Evolutionary conservation across 345 rosid species (phyloP).

Genomic region (Erodium maritimum): DNA sequence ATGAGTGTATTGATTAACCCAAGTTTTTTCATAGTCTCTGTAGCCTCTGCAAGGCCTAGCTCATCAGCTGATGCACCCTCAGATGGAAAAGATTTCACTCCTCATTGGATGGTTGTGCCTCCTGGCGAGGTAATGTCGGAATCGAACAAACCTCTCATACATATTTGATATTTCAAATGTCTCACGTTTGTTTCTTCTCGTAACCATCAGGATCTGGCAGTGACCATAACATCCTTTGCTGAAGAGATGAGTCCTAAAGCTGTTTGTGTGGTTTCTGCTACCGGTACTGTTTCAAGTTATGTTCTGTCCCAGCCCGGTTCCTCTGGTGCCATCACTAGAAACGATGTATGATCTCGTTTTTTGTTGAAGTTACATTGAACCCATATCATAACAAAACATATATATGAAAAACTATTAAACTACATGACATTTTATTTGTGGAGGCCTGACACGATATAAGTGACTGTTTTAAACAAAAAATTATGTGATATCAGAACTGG

Average conservation of each 20-base stretch:
- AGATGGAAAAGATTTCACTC: not conserved
- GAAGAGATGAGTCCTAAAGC: not conserved
- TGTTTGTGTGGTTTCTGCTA: not conserved
- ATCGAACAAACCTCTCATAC: not conserved
- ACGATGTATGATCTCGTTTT: not conserved
- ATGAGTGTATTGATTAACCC: no score
- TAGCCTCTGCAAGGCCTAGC: no score
- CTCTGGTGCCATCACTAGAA: not conserved
- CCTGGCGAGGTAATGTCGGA: not conserved
- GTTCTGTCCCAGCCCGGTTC: not conserved
- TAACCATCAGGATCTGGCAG: not conserved
- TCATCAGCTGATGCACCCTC: not conserved
- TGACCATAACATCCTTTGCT: not conserved
- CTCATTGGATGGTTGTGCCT: not conserved
- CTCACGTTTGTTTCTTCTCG: not conserved
- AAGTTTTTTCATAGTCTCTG: no score
- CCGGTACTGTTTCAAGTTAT: not conserved
- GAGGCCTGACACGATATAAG: no score
- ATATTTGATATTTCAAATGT: no score
- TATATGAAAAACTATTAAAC: no score
- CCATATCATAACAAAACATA: no score
- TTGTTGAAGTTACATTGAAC: no score
- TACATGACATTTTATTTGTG: no score
- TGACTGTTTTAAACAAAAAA: no score
- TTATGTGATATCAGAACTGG: no score